These are phyloP conservation scores for Ananas comosus DNA, from an alignment of 176 grass and related monocot genomes.

Conservation along the genomic window DNA sequence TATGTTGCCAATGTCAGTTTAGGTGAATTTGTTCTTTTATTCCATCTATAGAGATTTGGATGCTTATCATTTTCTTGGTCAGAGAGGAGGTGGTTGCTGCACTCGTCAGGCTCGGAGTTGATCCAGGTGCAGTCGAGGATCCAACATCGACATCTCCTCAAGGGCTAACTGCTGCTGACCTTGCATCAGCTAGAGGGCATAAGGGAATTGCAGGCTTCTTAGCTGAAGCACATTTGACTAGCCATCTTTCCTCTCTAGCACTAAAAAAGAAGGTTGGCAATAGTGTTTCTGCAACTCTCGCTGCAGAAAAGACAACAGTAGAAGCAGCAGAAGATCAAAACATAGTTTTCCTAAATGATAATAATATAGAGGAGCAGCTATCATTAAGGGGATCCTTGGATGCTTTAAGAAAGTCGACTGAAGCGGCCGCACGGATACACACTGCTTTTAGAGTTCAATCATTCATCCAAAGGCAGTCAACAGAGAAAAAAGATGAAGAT, in stretches of 20 bases:
- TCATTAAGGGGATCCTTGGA: constrained; percentile 37
- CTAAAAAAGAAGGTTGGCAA: constrained; percentile 41
- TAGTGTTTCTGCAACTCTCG: constrained; percentile 36
- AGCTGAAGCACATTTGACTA: constrained; percentile 77
- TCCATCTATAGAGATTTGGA: too few species aligned
- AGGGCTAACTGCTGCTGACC: constrained; percentile 60
- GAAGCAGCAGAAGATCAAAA: constrained; percentile 18
- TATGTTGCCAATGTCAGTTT: too few species aligned
- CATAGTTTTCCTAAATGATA: background rate
- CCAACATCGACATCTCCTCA: constrained; percentile 58
- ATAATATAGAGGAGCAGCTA: background rate
- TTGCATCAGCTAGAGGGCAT: constrained; percentile 65
- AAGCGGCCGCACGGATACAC: constrained; percentile 55
- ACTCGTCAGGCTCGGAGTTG: constrained; percentile 50
- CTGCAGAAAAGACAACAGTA: constrained; percentile 38
- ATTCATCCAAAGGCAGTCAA: constrained; percentile 43
- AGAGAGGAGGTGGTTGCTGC: constrained; percentile 58
- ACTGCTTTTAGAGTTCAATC: constrained; percentile 63
- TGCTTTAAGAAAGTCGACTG: constrained; percentile 58
- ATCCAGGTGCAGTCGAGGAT: constrained; percentile 58
- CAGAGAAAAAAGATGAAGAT: constrained; percentile 17
- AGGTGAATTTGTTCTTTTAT: too few species aligned
- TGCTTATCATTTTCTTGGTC: background rate
- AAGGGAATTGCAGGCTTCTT: constrained; percentile 83
- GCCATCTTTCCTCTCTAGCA: constrained; percentile 55